Evolutionary conservation across 1,139 yeast genomes (phyloP).

Genomic region (Magnusiomyces tetraspermus): DNA sequence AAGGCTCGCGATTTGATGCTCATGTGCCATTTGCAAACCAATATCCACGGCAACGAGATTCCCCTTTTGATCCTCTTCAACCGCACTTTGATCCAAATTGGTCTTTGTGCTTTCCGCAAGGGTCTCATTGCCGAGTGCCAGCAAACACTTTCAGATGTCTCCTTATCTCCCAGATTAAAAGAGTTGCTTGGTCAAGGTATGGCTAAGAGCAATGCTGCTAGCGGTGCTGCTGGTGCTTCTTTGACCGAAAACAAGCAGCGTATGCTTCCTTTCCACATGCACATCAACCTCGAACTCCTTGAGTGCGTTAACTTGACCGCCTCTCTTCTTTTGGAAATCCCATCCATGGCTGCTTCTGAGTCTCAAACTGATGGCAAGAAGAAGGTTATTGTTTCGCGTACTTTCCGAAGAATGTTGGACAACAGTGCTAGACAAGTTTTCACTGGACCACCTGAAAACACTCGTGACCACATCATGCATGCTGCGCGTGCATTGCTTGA

Average conservation of each 20-base stretch:
- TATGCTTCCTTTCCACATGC: slow-evolving; percentile 95
- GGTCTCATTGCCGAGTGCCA: slow-evolving; percentile 84
- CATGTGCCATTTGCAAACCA: slow-evolving; percentile 71
- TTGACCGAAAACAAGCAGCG: slow-evolving; percentile 64
- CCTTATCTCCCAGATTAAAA: slow-evolving; percentile 77
- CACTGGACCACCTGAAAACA: slow-evolving; percentile 97
- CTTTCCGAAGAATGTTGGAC: slow-evolving; percentile 86
- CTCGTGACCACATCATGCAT: slow-evolving; percentile 86
- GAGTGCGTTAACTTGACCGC: slow-evolving; percentile 92
- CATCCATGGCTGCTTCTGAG: slow-evolving; percentile 63
- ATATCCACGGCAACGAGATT: slow-evolving; percentile 78
- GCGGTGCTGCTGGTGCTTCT: slow-evolving; percentile 30
- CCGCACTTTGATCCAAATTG: slow-evolving; percentile 91
- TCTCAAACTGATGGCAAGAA: slow-evolving; percentile 41
- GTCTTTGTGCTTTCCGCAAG: slow-evolving; percentile 87
- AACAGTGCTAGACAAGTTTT: slow-evolving; percentile 90
- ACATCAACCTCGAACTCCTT: slow-evolving; percentile 86
- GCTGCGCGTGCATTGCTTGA: slow-evolving; percentile 83
- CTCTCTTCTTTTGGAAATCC: slow-evolving; percentile 84
- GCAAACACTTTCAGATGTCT: slow-evolving; percentile 79
- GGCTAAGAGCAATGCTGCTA: too few species aligned
- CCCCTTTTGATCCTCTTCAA: slow-evolving; percentile 85
- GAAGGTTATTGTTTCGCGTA: slow-evolving; percentile 62
- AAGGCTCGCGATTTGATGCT: slow-evolving; percentile 83
- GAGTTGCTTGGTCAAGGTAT: slow-evolving; percentile 93